Base-by-base conservation (phyloP, 2,329 filamentous ascomycete genomes). In the Colletotrichum sp. region DNA sequence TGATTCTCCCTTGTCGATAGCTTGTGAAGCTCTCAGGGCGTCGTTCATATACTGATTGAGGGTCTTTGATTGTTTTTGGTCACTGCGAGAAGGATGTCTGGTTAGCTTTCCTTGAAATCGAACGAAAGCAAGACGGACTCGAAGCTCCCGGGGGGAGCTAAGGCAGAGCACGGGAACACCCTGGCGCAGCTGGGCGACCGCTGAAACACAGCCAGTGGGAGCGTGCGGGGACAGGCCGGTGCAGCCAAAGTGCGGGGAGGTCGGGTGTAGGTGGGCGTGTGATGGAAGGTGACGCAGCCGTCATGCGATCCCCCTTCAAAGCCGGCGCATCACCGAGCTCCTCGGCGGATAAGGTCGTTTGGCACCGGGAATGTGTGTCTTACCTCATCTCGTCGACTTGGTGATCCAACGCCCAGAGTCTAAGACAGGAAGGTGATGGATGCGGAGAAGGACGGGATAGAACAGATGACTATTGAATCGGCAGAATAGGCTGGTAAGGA, bases 141-240 rank as follows among this genome's bases (percentile, higher is more conserved):
- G 69, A 74, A 74, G 72, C 72, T 74, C 68, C 51, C 31, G 68
- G 47, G 71, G 72, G 68, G 16, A 69, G 72, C 69, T 74, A 73
- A 69, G n/a, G 72, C 29, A 74, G 72, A 69, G 72, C 72, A 74
- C 70, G 72, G 72, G 70, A 73, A 64, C 65, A 74, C 70, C 70
- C 69, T 70, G 59, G 68, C 64, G 65, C 33, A 62, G 71, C 63
- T 70, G 43, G 59, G 61, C 54, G 36, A 63, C 31, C 47, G 31
- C 62, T 67, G 72, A 74, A 73, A 74, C 72, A 38, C 29, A 70
- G 43, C 72, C 72, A 74, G 68, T 72, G 47, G 68, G 72, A 74
- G 72, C 69, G 72, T 72, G 72, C 72, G 72, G 68, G 72, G 57
- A 58, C 57, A 64, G 33, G 47, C 34, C 34, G 69, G 68, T 72